phyloP scores from a whole-genome alignment of 2,329 filamentous ascomycete species.

The Chalara sp. region DNA sequence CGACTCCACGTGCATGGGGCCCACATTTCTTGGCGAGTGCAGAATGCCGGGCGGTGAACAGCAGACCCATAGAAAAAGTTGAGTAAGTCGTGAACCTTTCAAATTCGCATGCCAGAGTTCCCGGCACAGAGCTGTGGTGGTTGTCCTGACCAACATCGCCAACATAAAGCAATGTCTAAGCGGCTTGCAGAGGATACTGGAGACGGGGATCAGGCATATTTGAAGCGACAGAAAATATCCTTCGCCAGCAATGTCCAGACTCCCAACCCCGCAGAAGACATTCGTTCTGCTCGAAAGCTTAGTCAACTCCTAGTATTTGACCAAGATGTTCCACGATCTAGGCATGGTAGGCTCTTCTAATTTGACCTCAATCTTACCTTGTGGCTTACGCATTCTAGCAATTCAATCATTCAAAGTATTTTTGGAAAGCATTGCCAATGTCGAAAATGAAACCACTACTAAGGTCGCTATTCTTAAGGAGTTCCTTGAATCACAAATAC shows the following conservation, averaged over 20 bases:
- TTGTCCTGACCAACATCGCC: neutral
- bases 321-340: conserved; percentile 59
- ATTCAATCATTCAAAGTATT: conserved; percentile 65
- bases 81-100: too few species aligned
- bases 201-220: conserved; percentile 26
- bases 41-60: neutral
- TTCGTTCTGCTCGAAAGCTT: conserved; percentile 59
- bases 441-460: conserved; percentile 40
- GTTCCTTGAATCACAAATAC: conserved; percentile 55
- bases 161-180: conserved; percentile 22
- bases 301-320: conserved; percentile 62
- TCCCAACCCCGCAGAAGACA: conserved; percentile 44
- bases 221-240: conserved; percentile 28
- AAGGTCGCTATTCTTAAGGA: conserved; percentile 57
- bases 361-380: neutral
- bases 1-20: too few species aligned
- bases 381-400: conserved; percentile 34
- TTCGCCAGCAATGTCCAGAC: conserved; percentile 39
- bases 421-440: conserved; percentile 56
- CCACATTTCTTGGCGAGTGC: too few species aligned
- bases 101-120: neutral
- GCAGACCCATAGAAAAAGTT: conserved; percentile 4
- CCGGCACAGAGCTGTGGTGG: neutral
- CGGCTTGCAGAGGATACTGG: conserved; percentile 18
- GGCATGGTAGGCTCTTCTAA: conserved; percentile 45